Percentiles rank a stretch among this genome's conserved stretches.
These are phyloP conservation scores for Amanita molliuscula DNA, from an alignment of 768 basidiomycete species.

Conservation along the genomic window DNA sequence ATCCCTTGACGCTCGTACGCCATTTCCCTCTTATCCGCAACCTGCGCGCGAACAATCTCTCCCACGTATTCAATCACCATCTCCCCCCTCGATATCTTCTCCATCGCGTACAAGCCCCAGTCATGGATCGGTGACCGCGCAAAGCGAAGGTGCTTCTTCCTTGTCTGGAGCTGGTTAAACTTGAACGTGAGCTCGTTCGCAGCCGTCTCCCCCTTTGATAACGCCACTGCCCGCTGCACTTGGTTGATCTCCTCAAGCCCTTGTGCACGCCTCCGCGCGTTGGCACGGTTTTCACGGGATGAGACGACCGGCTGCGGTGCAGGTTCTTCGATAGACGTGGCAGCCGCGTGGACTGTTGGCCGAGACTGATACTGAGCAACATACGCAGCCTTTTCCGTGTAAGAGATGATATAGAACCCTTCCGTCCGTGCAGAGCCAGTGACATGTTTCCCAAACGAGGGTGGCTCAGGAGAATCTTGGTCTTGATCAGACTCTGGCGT, in stretches of 20 bases:
- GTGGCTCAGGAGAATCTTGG: slow-evolving; percentile 23
- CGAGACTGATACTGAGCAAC: slow-evolving; percentile 81
- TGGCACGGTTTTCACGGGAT: slow-evolving; percentile 85
- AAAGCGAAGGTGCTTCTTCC: slow-evolving; percentile 97
- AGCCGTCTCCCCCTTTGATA: slow-evolving; percentile 67
- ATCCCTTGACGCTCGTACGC: slow-evolving; percentile 95
- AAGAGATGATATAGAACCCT: slow-evolving; percentile 92
- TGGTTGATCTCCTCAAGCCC: slow-evolving; percentile 94
- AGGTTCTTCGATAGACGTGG: slow-evolving; percentile 35
- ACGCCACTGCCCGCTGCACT: slow-evolving; percentile 68
- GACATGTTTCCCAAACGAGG: slow-evolving; percentile 62
- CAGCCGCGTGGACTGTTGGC: slow-evolving; percentile 29
- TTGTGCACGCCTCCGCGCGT: slow-evolving; percentile 82
- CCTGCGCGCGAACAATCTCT: slow-evolving; percentile 89
- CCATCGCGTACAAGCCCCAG: slow-evolving; percentile 98
- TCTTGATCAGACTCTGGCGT: slow-evolving; percentile 12
- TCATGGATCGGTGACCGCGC: slow-evolving; percentile 94
- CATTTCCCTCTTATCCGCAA: slow-evolving; percentile 96
- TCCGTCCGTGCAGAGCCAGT: slow-evolving; percentile 89
- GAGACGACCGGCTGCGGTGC: slow-evolving; percentile 52
- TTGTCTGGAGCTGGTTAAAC: slow-evolving; percentile 95
- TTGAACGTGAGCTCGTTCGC: slow-evolving; percentile 75
- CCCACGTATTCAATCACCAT: slow-evolving; percentile 99
- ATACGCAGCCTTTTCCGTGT: slow-evolving; percentile 84
- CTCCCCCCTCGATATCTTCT: slow-evolving; percentile 85